These are phyloP conservation scores for Candida stauntonica DNA, from an alignment of 805 yeast species.

Conservation along the genomic window DNA sequence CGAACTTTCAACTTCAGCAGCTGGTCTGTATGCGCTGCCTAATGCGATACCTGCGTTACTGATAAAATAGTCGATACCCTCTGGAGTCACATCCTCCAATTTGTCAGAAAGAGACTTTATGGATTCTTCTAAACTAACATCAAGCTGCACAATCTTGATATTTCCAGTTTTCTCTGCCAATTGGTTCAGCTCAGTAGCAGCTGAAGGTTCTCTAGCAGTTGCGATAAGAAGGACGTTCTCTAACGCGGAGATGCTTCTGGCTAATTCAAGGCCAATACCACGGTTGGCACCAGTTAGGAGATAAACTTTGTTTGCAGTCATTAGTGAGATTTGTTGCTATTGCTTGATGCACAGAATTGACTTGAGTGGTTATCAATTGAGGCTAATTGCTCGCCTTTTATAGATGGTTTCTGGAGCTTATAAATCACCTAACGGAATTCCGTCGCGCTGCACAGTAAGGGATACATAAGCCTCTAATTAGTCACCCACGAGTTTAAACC, in stretches of 20 bases:
- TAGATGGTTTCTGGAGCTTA: background rate
- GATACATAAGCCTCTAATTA: no score
- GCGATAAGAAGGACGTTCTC: constrained; percentile 2
- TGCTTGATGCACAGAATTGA: background rate
- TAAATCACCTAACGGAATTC: constrained; percentile 2
- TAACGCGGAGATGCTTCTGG: background rate
- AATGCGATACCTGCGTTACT: constrained; percentile 14
- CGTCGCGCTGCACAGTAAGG: background rate
- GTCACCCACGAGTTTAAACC: no score
- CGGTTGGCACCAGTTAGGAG: constrained; percentile 9
- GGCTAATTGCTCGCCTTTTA: no score
- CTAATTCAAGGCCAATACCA: constrained; percentile 8
- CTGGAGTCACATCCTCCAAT: constrained; percentile 4
- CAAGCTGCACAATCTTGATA: constrained; percentile 10
- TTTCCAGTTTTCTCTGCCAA: constrained; percentile 5
- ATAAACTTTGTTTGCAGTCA: constrained; percentile 1
- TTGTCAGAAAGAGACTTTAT: constrained; percentile 6
- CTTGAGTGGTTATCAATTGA: background rate
- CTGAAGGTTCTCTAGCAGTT: constrained; percentile 3
- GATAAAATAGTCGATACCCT: constrained; percentile 17
- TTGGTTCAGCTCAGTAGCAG: constrained; percentile 2
- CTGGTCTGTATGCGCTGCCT: constrained; percentile 6
- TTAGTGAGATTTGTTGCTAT: background rate
- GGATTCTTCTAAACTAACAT: constrained; percentile 11
- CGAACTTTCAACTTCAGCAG: constrained; percentile 1